These are phyloP conservation scores for Cystoderma amianthinum DNA, from an alignment of 768 basidiomycete species.

Conservation along the genomic window DNA sequence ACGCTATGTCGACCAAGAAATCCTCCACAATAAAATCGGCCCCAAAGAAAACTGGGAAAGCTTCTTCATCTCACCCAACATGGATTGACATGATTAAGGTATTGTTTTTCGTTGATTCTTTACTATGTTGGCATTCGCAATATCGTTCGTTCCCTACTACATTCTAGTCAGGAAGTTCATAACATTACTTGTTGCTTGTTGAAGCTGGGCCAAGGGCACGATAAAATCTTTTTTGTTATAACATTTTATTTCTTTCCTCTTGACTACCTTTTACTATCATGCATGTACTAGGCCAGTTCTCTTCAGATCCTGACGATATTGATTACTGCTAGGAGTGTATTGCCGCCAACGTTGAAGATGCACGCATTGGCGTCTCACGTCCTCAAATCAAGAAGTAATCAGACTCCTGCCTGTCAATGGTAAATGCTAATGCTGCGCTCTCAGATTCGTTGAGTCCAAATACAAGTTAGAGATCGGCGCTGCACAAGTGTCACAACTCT, in stretches of 20 bases:
- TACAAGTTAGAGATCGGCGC: constrained; percentile 79
- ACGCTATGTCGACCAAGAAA: constrained; percentile 26
- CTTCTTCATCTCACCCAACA: constrained; percentile 45
- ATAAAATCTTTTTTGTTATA: background rate
- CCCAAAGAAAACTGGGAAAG: constrained; percentile 24
- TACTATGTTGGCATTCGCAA: background rate
- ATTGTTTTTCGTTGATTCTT: too few species aligned
- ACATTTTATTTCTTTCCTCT: background rate
- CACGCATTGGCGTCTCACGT: constrained; percentile 80
- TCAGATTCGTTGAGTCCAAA: constrained; percentile 75
- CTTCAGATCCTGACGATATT: background rate
- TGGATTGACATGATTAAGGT: constrained; percentile 85
- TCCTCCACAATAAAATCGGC: constrained; percentile 25
- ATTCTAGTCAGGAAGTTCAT: background rate
- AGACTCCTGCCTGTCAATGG: constrained; percentile 2
- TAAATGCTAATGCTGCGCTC: constrained; percentile 8
- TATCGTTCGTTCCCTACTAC: background rate
- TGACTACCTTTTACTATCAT: background rate
- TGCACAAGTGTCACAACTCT: constrained; percentile 73
- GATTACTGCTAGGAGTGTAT: constrained; percentile 74
- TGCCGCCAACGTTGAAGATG: constrained; percentile 61
- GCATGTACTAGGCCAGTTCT: constrained; percentile 1
- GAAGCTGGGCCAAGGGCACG: background rate
- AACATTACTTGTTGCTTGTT: background rate
- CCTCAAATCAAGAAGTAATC: constrained; percentile 88